phyloP scores from a whole-genome alignment of 2,329 filamentous ascomycete species.

The Plenodomus lindquistii region DNA sequence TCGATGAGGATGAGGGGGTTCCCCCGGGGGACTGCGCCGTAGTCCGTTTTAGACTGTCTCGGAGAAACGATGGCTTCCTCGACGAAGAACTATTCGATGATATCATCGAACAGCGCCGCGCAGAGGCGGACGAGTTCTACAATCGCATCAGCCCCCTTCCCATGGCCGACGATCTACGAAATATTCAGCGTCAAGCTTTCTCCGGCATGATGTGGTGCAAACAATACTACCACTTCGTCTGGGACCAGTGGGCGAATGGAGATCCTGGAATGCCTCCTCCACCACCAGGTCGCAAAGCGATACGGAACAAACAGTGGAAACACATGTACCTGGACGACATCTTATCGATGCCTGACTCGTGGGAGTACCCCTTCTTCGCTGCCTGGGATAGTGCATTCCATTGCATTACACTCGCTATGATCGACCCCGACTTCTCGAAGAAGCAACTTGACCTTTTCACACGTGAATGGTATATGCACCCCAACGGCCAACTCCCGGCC shows the following conservation, averaged over 20 bases:
- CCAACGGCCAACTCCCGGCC: slow-evolving; percentile 90
- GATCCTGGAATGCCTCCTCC: slow-evolving; percentile 88
- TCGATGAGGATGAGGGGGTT: slow-evolving; percentile 87
- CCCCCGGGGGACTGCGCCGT: slow-evolving; percentile 91
- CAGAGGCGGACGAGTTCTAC: slow-evolving; percentile 97
- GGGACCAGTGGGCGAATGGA: slow-evolving; percentile 97
- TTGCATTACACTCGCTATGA: slow-evolving; percentile 94
- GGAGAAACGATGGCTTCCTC: slow-evolving; percentile 73
- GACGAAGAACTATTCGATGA: slow-evolving; percentile 94
- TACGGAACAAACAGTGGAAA: slow-evolving; percentile 90
- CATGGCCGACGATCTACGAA: slow-evolving; percentile 90
- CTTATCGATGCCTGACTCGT: slow-evolving; percentile 95
- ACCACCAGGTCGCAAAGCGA: slow-evolving; percentile 73
- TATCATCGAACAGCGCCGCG: slow-evolving; percentile 78
- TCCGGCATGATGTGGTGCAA: slow-evolving; percentile 99
- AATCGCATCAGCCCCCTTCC: slow-evolving; percentile 89
- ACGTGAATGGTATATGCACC: slow-evolving; percentile 98
- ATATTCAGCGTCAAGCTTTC: slow-evolving; percentile 92
- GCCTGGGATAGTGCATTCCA: slow-evolving; percentile 98
- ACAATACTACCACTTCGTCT: slow-evolving; percentile 94
- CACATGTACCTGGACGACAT: slow-evolving; percentile 95
- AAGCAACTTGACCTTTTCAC: slow-evolving; percentile 97
- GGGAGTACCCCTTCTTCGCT: slow-evolving; percentile 98
- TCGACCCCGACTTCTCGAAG: slow-evolving; percentile 96
- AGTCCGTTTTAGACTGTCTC: slow-evolving; percentile 86